Evolutionary conservation across 148 eudicot species (phyloP).

Genomic region (Rhododendron williamsianum): DNA sequence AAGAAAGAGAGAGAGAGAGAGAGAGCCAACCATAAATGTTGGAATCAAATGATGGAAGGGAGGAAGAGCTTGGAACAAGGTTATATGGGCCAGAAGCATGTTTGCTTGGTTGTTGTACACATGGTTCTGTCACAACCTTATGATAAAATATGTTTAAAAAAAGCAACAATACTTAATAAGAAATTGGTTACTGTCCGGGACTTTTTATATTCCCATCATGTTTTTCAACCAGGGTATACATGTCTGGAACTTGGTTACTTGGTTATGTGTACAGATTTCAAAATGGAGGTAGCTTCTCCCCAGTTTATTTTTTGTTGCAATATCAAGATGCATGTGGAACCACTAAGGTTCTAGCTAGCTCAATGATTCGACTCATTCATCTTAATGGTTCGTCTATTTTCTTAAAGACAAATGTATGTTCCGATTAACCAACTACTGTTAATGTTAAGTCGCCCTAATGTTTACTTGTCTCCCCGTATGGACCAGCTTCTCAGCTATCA

Average conservation of each 20-base stretch:
- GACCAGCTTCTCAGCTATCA: neutral
- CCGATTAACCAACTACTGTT: no score
- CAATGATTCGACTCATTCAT: neutral
- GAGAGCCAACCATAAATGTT: neutral
- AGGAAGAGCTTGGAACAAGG: slow-evolving; percentile 3
- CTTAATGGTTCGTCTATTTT: neutral
- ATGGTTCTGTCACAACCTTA: slow-evolving; percentile 13
- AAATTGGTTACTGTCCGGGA: neutral
- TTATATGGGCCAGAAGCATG: slow-evolving; percentile 14
- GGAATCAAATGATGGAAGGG: neutral
- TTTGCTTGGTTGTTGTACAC: slow-evolving; percentile 22
- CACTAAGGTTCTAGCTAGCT: neutral
- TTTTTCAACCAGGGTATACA: neutral
- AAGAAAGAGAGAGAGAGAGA: neutral
- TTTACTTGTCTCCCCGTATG: neutral
- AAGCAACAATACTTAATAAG: neutral
- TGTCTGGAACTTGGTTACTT: neutral
- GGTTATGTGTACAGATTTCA: neutral
- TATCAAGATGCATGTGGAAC: neutral
- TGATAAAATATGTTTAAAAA: neutral
- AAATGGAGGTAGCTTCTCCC: no score
- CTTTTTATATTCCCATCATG: neutral
- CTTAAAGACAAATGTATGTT: no score
- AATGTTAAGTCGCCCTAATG: no score
- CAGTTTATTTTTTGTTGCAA: neutral